Evolutionary conservation across 768 basidiomycete species (phyloP).

Genomic region (Lentinula sp.): DNA sequence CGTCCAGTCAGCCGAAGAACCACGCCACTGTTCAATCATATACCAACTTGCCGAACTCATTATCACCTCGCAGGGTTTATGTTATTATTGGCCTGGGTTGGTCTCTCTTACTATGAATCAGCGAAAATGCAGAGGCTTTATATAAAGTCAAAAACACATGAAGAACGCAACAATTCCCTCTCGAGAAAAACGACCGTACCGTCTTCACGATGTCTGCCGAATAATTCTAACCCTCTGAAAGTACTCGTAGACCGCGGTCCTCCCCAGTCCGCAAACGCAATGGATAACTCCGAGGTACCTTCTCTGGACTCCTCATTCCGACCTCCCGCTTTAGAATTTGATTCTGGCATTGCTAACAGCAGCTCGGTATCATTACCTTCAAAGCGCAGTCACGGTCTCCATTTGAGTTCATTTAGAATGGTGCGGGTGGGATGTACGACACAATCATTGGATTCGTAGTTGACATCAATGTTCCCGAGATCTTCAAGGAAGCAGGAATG

Average conservation of each 20-base stretch:
- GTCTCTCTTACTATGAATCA: no score
- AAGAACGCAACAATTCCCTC: no score
- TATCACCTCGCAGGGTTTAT: no score
- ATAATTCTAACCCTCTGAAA: neutral
- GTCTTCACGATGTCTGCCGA: neutral
- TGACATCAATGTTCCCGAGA: conserved; percentile 27
- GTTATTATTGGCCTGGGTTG: no score
- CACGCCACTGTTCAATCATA: no score
- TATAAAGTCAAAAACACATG: no score
- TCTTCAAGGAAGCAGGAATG: conserved; percentile 25
- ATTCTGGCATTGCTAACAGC: neutral
- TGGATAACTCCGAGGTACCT: neutral
- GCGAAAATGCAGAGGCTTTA: no score
- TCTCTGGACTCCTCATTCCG: neutral
- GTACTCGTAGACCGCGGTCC: neutral
- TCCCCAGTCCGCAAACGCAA: neutral
- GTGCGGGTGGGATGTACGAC: conserved; percentile 10
- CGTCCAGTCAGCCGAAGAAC: no score
- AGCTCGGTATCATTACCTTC: conserved; percentile 10
- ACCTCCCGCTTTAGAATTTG: neutral
- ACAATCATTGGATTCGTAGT: conserved; percentile 15
- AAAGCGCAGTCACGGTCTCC: conserved; percentile 14
- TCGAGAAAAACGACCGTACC: no score
- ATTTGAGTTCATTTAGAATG: conserved; percentile 10
- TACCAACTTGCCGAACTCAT: no score